Evolutionary conservation across 805 yeast species (phyloP).

Genomic region (Saccharomyces mikatae): DNA sequence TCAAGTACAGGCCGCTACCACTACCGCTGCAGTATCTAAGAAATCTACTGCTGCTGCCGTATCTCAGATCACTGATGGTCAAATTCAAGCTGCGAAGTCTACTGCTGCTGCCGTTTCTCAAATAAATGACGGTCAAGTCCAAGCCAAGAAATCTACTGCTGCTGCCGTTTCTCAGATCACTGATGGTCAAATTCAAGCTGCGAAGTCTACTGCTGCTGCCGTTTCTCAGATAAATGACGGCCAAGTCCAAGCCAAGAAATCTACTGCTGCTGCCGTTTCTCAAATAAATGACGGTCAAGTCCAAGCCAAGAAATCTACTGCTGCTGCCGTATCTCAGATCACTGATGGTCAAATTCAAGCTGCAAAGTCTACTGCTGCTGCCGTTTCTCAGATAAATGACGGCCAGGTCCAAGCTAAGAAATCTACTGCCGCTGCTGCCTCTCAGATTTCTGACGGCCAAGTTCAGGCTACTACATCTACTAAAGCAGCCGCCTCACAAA

Average conservation of each 20-base stretch:
- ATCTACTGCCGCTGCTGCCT: conserved; percentile 31
- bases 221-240: conserved; percentile 32
- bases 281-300: conserved; percentile 40
- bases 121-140: conserved; percentile 40
- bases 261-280: conserved; percentile 28
- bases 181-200: conserved; percentile 37
- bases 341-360: conserved; percentile 28
- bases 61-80: conserved; percentile 36
- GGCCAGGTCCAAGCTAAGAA: conserved; percentile 40
- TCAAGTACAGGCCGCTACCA: conserved; percentile 45
- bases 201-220: conserved; percentile 23
- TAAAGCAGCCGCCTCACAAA: conserved; percentile 30
- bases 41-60: conserved; percentile 33
- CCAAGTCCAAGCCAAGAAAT: conserved; percentile 25
- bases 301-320: conserved; percentile 13
- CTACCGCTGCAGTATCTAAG: conserved; percentile 35
- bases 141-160: conserved; percentile 26
- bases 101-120: conserved; percentile 31
- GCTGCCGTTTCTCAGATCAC: conserved; percentile 31
- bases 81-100: conserved; percentile 26
- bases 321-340: conserved; percentile 28
- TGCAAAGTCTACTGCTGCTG: conserved; percentile 29
- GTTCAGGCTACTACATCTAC: conserved; percentile 35
- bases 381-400: conserved; percentile 36
- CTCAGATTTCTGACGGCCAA: conserved; percentile 37